Evolutionary conservation across 345 rosid species (phyloP).

Genomic region (Boechera divaricarpa): DNA sequence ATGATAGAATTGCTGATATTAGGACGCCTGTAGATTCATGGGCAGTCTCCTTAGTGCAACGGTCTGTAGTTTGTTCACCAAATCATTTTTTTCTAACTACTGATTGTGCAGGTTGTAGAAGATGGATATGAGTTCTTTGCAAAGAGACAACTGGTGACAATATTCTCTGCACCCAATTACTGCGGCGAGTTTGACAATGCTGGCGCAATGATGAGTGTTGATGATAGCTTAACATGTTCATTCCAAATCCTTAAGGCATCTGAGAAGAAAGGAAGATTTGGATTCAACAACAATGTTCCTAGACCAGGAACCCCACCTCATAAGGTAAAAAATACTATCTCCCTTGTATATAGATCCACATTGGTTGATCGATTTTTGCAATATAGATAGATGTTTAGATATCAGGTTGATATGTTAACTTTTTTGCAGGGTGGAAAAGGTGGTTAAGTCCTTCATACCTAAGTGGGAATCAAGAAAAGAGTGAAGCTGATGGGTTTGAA

Average conservation of each 20-base stretch:
- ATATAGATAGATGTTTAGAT: not conserved
- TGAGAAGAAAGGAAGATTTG: constrained; percentile 56
- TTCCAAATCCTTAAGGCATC: constrained; percentile 82
- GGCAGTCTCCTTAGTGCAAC: constrained; percentile 3
- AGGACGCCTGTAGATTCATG: not conserved
- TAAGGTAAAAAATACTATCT: constrained; percentile 19
- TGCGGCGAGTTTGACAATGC: constrained; percentile 94
- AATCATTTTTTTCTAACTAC: constrained; percentile 10
- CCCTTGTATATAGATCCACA: not conserved
- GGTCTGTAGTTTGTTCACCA: not conserved
- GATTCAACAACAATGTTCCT: constrained; percentile 49
- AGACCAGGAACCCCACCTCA: constrained; percentile 41
- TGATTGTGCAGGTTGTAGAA: constrained; percentile 71
- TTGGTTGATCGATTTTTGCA: not conserved
- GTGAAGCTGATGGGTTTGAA: constrained; percentile 24
- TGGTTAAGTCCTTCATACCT: not conserved
- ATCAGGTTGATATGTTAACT: not conserved
- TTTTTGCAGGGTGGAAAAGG: constrained; percentile 25
- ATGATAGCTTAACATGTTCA: constrained; percentile 79
- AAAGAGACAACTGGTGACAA: constrained; percentile 73
- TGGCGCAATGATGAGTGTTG: constrained; percentile 91
- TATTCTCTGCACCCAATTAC: constrained; percentile 90
- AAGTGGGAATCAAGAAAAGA: not conserved
- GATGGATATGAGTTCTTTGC: constrained; percentile 93
- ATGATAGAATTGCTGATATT: no score